phyloP scores from a whole-genome alignment of 306 rosid genomes.

The Quercus rubra region DNA sequence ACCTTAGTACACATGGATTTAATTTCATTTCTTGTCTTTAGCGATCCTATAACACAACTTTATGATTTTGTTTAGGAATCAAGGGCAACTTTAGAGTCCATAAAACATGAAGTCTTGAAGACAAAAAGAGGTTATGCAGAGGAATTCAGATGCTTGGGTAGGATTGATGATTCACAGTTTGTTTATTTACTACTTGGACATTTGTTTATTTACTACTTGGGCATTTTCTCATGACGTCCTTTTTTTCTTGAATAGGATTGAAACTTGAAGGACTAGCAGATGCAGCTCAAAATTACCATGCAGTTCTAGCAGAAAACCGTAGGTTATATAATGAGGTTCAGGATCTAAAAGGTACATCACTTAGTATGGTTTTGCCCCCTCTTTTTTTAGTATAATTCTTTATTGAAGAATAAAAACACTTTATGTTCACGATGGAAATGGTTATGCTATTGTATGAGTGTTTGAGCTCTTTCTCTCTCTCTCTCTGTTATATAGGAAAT shows the following conservation, averaged over 20 bases:
- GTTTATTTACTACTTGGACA: not conserved
- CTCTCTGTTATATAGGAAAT: slow-evolving; percentile 54
- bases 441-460: not conserved
- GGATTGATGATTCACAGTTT: slow-evolving; percentile 18
- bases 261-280: slow-evolving; percentile 84
- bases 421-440: no score
- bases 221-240: slow-evolving; percentile 13
- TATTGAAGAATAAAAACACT: no score
- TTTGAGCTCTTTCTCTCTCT: slow-evolving; percentile 17
- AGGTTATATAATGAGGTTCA: slow-evolving; percentile 93
- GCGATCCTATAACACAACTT: slow-evolving; percentile 14
- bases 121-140: slow-evolving; percentile 57
- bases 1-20: slow-evolving; percentile 20
- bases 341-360: slow-evolving; percentile 77
- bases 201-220: slow-evolving; percentile 10
- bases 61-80: slow-evolving; percentile 50
- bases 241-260: slow-evolving; percentile 34
- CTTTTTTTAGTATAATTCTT: not conserved
- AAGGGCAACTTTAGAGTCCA: slow-evolving; percentile 57
- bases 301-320: slow-evolving; percentile 79
- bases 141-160: slow-evolving; percentile 82
- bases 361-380: slow-evolving; percentile 1
- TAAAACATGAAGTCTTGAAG: slow-evolving; percentile 58
- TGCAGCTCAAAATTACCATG: slow-evolving; percentile 86
- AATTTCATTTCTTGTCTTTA: slow-evolving; percentile 8